phyloP scores from a whole-genome alignment of 1,284 basidiomycete species.

The Cutaneotrichosporon sp. region DNA sequence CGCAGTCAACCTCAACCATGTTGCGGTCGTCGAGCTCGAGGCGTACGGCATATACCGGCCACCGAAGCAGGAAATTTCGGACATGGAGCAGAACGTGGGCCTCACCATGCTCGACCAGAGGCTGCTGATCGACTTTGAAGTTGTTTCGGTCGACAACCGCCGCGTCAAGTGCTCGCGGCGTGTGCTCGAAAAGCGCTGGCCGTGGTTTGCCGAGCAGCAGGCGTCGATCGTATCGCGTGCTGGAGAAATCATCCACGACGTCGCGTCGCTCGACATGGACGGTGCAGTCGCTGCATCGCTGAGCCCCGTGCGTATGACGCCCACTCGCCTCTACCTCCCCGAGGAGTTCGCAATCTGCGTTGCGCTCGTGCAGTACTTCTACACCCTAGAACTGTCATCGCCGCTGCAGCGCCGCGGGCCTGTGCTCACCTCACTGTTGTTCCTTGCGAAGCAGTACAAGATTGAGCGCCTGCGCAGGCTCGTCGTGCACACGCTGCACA shows the following conservation, averaged over 20 bases:
- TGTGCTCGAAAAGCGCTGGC: constrained; percentile 82
- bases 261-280: constrained; percentile 38
- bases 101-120: constrained; percentile 74
- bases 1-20: constrained; percentile 84
- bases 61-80: constrained; percentile 66
- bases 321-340: constrained; percentile 74
- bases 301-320: constrained; percentile 49
- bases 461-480: constrained; percentile 71
- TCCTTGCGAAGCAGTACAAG: constrained; percentile 79
- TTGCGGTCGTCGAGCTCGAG: constrained; percentile 85
- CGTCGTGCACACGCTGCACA: constrained; percentile 89
- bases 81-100: constrained; percentile 65
- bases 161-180: constrained; percentile 76
- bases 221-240: constrained; percentile 33
- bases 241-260: constrained; percentile 29
- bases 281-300: constrained; percentile 42
- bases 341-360: constrained; percentile 86
- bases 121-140: constrained; percentile 77
- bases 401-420: constrained; percentile 86
- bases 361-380: constrained; percentile 89
- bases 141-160: constrained; percentile 85
- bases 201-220: constrained; percentile 82
- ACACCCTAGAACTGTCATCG: constrained; percentile 78
- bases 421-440: constrained; percentile 79
- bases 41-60: constrained; percentile 91